Evolutionary conservation across 768 basidiomycete species (phyloP).

Genomic region (Mycena rosella): DNA sequence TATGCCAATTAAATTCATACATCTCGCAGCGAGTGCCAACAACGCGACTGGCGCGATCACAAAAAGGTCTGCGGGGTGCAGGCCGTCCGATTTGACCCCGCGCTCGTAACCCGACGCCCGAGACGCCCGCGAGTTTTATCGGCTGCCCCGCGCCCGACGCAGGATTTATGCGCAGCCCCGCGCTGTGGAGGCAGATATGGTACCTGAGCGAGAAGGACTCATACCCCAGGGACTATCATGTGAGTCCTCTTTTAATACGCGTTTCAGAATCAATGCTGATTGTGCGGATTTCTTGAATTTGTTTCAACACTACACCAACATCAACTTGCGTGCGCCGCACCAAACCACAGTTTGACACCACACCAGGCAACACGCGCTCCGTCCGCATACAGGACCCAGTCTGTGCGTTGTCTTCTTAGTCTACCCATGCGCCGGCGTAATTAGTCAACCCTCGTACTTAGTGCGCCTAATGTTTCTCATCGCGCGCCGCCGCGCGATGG

Average conservation of each 20-base stretch:
- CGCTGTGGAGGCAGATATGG: conserved; percentile 11
- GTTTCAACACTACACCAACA: too few species aligned
- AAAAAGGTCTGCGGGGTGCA: conserved; percentile 18
- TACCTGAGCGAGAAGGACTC: conserved; percentile 10
- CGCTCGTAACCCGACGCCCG: conserved; percentile 10
- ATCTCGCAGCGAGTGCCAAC: conserved; percentile 8
- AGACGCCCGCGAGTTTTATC: neutral
- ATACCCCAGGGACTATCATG: conserved; percentile 11
- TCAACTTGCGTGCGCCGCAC: neutral
- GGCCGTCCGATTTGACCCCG: neutral
- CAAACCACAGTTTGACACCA: neutral
- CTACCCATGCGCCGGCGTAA: neutral
- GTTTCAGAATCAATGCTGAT: too few species aligned
- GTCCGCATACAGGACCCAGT: neutral
- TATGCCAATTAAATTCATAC: neutral
- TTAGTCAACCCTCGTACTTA: neutral
- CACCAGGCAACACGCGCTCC: conserved; percentile 3
- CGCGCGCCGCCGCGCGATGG: conserved; percentile 25
- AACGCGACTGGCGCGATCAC: conserved; percentile 19
- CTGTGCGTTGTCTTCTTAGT: neutral
- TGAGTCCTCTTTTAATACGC: neutral
- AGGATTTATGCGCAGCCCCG: conserved; percentile 2
- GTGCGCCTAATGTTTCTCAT: conserved; percentile 8
- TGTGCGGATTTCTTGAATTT: neutral
- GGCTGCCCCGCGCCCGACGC: conserved; percentile 2